Evolutionary conservation across 2,329 filamentous ascomycete species (phyloP).

Genomic region (Stachybotrys echinatus): DNA sequence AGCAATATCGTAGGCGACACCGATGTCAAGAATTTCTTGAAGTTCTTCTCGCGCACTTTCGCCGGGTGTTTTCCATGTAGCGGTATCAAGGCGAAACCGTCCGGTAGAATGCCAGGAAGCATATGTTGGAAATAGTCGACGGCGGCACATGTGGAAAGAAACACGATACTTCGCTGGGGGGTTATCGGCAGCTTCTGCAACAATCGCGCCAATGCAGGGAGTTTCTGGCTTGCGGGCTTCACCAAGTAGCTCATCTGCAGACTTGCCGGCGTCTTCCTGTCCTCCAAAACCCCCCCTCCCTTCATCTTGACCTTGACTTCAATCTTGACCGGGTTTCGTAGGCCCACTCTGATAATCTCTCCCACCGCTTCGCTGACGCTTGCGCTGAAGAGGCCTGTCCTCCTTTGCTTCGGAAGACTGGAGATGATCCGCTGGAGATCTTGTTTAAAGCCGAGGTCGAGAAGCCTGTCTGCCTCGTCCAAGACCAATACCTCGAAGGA

Average conservation of each 20-base stretch:
- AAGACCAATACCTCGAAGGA: conserved; percentile 90
- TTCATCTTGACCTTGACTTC: conserved; percentile 82
- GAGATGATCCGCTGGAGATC: conserved; percentile 82
- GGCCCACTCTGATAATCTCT: conserved; percentile 84
- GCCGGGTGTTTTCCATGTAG: conserved; percentile 90
- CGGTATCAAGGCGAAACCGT: conserved; percentile 65
- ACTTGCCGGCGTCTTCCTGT: conserved; percentile 85
- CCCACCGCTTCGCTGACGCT: conserved; percentile 94
- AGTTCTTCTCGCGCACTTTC: conserved; percentile 84
- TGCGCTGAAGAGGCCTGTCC: conserved; percentile 91
- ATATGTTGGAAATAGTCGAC: conserved; percentile 92
- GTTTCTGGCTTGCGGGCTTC: conserved; percentile 71
- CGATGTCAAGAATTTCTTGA: conserved; percentile 70
- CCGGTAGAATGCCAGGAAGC: conserved; percentile 66
- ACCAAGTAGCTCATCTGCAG: conserved; percentile 86
- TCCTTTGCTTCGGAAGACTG: conserved; percentile 82
- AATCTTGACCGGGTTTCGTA: conserved; percentile 92
- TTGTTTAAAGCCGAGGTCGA: conserved; percentile 91
- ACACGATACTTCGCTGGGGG: conserved; percentile 83
- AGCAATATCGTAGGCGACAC: conserved; percentile 74
- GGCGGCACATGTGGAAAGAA: conserved; percentile 87
- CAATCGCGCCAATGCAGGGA: conserved; percentile 68
- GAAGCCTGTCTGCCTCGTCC: conserved; percentile 87
- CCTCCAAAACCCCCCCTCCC: conserved; percentile 62
- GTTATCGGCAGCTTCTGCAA: conserved; percentile 63